Evolutionary conservation across 257 asterid species (phyloP), one percentile per base, ranked within the genome.

Genomic region (Przewalskia tangutica): DNA sequence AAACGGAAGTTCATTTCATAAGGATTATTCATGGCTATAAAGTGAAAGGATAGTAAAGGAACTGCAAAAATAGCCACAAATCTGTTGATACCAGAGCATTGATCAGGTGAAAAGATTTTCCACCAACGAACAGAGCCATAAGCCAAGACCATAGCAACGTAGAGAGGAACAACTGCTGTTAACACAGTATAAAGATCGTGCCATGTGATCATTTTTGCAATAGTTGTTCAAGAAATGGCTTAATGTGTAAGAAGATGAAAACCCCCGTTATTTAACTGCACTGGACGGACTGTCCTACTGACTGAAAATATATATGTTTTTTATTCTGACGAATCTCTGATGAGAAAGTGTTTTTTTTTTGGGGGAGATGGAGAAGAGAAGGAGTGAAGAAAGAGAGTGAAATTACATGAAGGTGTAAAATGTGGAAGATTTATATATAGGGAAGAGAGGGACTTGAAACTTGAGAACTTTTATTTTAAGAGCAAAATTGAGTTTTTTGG

Each of bases 91-190:
- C 98, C 98, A 65, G 98, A 93, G 82, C 98, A 95, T 77, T 95
- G 98, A 70, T 95, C 98, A 7, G 98, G 97, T 0, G 98, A 88
- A 86, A 95, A 95, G 44, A 95, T 95, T 81, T 93, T 95, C 98
- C 98, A 95, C 98, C 98, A 95, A 2, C 97, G 94, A 23, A 95
- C 98, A 0, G 98, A 95, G 18, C 98, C 98, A 79, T 95, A 95
- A 18, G 98, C 98, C 46, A 95, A 75, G 46, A 95, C 91, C 98
- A 95, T 95, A 83, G 98, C 98, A 55, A 93, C 98, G 23, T 95
- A 95, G 0, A 95, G 93, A 0, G 98, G 98, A 6, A 92, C 81
- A 76, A 95, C 91, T 3, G 98, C 98, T 0, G 98, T 90, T 11
- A 95, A 84, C 7, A 95, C 98, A 2, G 87, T 91, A 80, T 95